A percentile compares a stretch with the other conserved stretches of the same genome.
Evolutionary conservation across 805 yeast genomes (phyloP).

Genomic region (Starmerella floricola): DNA sequence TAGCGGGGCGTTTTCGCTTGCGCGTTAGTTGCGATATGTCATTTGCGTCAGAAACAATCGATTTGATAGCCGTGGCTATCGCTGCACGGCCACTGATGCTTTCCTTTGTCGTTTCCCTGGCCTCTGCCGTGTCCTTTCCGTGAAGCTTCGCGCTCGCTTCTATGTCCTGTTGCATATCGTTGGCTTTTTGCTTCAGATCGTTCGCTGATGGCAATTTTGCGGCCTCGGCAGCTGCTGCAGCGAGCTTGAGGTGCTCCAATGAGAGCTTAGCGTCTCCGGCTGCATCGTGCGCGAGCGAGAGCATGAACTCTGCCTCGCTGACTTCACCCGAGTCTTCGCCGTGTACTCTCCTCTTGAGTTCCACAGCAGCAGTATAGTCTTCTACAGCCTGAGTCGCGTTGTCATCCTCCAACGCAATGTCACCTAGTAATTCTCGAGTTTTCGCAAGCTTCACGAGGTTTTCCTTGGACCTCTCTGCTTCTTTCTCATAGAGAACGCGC

Average conservation of each 20-base stretch:
- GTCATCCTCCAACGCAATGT: conserved; percentile 73
- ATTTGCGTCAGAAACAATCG: conserved; percentile 21
- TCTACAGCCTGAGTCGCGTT: conserved; percentile 66
- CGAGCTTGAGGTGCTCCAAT: conserved; percentile 35
- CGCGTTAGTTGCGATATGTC: conserved; percentile 26
- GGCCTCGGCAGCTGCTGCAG: conserved; percentile 32
- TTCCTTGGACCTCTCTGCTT: conserved; percentile 32
- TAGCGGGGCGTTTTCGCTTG: conserved; percentile 21
- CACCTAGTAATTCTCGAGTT: conserved; percentile 71
- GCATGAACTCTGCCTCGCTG: conserved; percentile 70
- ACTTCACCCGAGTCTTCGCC: conserved; percentile 43
- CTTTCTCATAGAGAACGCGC: conserved; percentile 48
- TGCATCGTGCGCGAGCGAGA: conserved; percentile 69
- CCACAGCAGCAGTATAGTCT: conserved; percentile 51
- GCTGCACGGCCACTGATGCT: conserved; percentile 22
- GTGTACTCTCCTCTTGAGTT: conserved; percentile 42
- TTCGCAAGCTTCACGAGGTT: conserved; percentile 46
- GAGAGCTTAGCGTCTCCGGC: conserved; percentile 46
- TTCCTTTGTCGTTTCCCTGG: conserved; percentile 13
- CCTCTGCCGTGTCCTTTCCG: conserved; percentile 8
- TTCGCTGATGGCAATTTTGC: conserved; percentile 27
- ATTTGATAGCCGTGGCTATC: conserved; percentile 13
- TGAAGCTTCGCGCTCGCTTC: conserved; percentile 3
- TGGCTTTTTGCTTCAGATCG: conserved; percentile 24
- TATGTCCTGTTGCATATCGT: conserved; percentile 19